Evolutionary conservation across 352 stramenopile genomes (phyloP).

Genomic region (Elongisporangium undulatum): DNA sequence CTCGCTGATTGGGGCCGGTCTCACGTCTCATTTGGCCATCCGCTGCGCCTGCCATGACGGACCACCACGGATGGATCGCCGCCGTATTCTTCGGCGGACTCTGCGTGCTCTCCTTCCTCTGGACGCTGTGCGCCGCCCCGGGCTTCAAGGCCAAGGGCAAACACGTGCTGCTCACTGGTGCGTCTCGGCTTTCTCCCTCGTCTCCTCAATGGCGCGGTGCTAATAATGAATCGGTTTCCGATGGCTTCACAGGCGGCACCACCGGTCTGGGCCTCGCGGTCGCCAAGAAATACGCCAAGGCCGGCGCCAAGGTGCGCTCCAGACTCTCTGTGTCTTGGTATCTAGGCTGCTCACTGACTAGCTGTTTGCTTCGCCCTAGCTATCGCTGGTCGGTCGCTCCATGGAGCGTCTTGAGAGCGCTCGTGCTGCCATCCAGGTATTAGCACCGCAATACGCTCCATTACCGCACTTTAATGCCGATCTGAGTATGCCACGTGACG

Average conservation of each 20-base stretch:
- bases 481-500: not conserved
- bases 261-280: conserved; percentile 48
- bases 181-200: not conserved
- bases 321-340: not conserved
- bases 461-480: not conserved
- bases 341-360: not conserved
- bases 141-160: conserved; percentile 41
- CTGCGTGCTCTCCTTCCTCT: conserved; percentile 39
- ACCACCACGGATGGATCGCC: conserved; percentile 24
- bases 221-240: not conserved
- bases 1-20: not conserved
- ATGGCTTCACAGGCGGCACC: conserved; percentile 21
- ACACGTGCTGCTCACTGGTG: conserved; percentile 61
- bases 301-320: conserved; percentile 31
- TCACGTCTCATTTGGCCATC: not conserved
- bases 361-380: not conserved
- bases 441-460: too few species aligned
- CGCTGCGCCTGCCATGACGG: not conserved
- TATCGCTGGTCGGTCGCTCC: conserved; percentile 43
- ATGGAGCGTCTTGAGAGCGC: conserved; percentile 26
- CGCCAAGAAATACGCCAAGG: conserved; percentile 50
- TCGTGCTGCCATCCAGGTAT: conserved; percentile 28
- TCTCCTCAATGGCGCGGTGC: not conserved
- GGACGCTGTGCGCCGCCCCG: conserved; percentile 34
- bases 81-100: conserved; percentile 29